Conservation (phyloP, 805 yeast genomes). For the Candida chilensis region DNA sequence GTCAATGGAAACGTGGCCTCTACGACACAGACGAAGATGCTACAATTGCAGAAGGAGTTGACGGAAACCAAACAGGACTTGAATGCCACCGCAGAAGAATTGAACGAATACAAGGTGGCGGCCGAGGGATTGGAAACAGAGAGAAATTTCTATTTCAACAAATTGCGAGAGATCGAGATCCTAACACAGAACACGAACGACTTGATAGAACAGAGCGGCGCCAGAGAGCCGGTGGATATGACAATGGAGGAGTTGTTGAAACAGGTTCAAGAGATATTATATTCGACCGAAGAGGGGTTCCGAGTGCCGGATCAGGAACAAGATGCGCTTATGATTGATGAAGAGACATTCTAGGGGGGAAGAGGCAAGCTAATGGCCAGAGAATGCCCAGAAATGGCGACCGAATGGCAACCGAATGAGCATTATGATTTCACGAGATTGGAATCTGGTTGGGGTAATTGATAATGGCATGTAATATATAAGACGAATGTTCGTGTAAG, state of each 20-base stretch:
- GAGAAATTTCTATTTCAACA: slow-evolving; percentile 84
- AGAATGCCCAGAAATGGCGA: no score
- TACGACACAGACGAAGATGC: not conserved
- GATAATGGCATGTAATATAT: no score
- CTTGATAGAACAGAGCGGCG: slow-evolving; percentile 3
- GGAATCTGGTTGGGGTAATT: no score
- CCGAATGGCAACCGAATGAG: no score
- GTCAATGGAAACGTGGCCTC: slow-evolving; percentile 2
- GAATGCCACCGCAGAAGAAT: slow-evolving; percentile 35
- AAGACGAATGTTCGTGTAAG: no score
- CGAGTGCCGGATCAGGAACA: slow-evolving; percentile 35
- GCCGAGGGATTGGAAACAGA: slow-evolving; percentile 69
- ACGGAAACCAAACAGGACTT: slow-evolving; percentile 31
- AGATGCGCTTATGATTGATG: slow-evolving; percentile 6
- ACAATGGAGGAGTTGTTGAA: slow-evolving; percentile 31
- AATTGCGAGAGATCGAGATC: slow-evolving; percentile 82
- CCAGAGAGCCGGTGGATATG: slow-evolving; percentile 1
- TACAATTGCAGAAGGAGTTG: slow-evolving; percentile 30
- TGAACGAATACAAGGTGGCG: slow-evolving; percentile 47
- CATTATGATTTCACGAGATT: no score
- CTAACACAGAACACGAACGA: slow-evolving; percentile 51
- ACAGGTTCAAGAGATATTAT: slow-evolving; percentile 68
- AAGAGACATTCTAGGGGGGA: slow-evolving; percentile 5
- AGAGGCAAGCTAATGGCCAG: not conserved
- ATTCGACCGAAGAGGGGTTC: slow-evolving; percentile 80